Base-by-base conservation (phyloP, 2,329 filamentous ascomycete species). In the Monilinia fructigena region DNA sequence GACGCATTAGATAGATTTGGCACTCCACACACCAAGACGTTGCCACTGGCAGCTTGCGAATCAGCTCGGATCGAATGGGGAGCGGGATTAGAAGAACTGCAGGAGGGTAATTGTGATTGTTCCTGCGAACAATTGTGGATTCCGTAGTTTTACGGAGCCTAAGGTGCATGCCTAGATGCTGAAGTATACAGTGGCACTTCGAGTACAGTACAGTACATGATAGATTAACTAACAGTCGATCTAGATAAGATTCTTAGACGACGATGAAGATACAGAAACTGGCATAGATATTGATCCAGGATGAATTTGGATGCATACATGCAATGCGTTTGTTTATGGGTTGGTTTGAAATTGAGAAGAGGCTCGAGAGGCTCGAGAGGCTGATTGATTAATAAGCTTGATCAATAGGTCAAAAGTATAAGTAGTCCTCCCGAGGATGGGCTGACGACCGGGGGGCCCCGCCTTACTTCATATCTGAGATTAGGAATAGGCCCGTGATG, bases 121-220 rank as follows among this genome's bases (percentile, higher is more conserved):
- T 65, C 63, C 63, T 65, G 63, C 54, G 63, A 65, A 42, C 14
- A 42, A 63, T 63, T 63, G 60, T 63, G 60, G 48, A 55, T 54
- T 54, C n/a, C 10, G 20, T 11, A 28, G n/a, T 54, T 52, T 40
- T 58, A 47, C 53, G 40, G 52, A 58, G 56, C 42, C 50, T n/a
- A 31, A 56, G 62, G 18, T 64, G 62, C 62, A 64, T 64, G 7
- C 45, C 18, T 48, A 48, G 18, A 45, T 23, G 40, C 40, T 40
- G 53, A 48, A 59, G 54, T 42, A 40, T 35, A 28, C 28, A 28
- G 28, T 28, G 40, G 47, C 31, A 53, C n/a, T 20, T 60, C 48
- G 18, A 52, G 23, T 50, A 8, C 8, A 23, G 23, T 50, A 8
- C 8, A 23, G 42, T 60, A 61, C 58, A 50, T 50, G 58, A 61